Conservation (phyloP, 441 rosid species). For the Adansonia grandidieri region DNA sequence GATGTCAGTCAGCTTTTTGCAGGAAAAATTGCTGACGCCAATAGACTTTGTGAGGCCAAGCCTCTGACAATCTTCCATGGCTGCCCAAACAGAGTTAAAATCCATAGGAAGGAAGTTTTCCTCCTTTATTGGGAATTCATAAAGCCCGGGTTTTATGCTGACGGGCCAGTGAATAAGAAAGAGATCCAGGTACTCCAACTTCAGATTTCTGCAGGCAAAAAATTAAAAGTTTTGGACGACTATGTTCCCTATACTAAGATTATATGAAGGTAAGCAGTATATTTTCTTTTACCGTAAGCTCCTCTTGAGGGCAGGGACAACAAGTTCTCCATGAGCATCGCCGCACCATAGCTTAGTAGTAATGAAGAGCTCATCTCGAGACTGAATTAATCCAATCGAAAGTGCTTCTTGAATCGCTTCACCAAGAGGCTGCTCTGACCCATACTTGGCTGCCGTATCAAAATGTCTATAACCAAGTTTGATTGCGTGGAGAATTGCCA, state of each 20-base stretch:
- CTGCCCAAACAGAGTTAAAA: conserved; percentile 58
- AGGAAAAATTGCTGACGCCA: conserved; percentile 71
- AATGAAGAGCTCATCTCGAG: conserved; percentile 53
- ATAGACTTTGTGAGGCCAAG: conserved; percentile 65
- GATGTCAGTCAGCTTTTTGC: conserved; percentile 54
- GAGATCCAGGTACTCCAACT: conserved; percentile 55
- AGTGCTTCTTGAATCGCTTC: conserved; percentile 49
- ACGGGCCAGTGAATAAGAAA: conserved; percentile 63
- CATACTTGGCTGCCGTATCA: conserved; percentile 46
- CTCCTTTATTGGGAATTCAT: conserved; percentile 37
- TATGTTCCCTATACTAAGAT: background rate
- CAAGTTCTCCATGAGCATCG: conserved; percentile 34
- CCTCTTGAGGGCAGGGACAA: conserved; percentile 39
- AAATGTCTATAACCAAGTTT: conserved; percentile 54
- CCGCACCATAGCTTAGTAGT: conserved; percentile 55
- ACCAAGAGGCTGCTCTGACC: conserved; percentile 19
- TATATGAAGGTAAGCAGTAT: background rate
- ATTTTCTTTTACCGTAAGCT: conserved; percentile 37
- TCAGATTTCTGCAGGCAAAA: conserved; percentile 45
- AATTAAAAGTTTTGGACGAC: background rate
- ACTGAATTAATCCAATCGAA: conserved; percentile 35
- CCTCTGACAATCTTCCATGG: conserved; percentile 65
- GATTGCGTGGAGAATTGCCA: conserved; percentile 40
- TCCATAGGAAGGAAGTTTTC: conserved; percentile 46
- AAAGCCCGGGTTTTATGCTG: conserved; percentile 42